Evolutionary conservation across 1,284 basidiomycete genomes (phyloP), one percentile per base, ranked within the genome.

Genomic region (Trichosporon sp.): DNA sequence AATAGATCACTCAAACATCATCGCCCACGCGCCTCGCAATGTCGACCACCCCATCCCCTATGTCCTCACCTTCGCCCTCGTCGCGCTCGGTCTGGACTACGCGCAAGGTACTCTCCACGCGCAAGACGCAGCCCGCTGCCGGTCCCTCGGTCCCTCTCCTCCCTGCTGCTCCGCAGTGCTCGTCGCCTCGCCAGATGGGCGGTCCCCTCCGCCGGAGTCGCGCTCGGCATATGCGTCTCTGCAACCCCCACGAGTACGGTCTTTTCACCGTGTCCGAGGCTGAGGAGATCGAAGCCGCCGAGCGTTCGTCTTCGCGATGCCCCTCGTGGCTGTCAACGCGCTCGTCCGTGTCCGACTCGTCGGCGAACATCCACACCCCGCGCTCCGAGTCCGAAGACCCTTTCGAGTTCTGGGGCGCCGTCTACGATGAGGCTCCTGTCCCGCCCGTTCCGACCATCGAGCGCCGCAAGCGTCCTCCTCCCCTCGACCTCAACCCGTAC

Each of bases 181-280:
- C 21, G 56, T 58, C 56, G 10, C 44, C 59, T 27, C 44, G 58
- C 9, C 36, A 44, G 23, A 27, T 44, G 49, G 21, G 19, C 46
- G 62, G 3, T 67, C 73, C 4, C 49, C 49, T 54, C 27, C 69
- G 72, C 14, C 71, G 74, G 9, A 62, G 56, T 16, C 70, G 69
- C 27, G 58, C 64, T 1, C 65, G 72, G 7, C 73, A 73, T 61
- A 73, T 75, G 29, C 58, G 63, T 13, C 71, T 74, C 62, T 66
- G 57, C 9, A 71, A 73, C 59, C 74, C 73, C 5, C 67, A 69
- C 13, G 59, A 62, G 8, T 69, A 62, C 29, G 76, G 73, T 2
- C 66, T 77, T 9, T 77, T 73, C 68, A 75, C 74, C 23, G 68
- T 77, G 13, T 64, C 54, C 33, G 75, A 77, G 60, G 62, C 64